Percentiles rank a stretch among this genome's conserved stretches.
Conservation (phyloP, 2,329 filamentous ascomycete genomes). For the Didymella sp. region DNA sequence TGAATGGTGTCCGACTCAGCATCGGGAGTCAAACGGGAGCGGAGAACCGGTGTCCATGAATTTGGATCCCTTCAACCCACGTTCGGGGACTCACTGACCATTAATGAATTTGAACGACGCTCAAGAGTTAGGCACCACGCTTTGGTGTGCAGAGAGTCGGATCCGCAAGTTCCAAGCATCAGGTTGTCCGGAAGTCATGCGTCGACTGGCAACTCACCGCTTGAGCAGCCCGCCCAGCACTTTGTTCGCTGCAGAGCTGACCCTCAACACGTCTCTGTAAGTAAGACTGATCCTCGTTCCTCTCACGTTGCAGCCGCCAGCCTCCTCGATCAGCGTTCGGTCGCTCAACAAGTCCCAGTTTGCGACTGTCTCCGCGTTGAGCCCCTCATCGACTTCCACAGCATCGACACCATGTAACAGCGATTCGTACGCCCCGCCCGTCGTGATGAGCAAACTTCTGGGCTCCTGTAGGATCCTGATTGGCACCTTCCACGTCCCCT, state of each 20-base stretch:
- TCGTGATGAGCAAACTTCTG: conserved; percentile 78
- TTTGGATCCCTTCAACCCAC: not conserved
- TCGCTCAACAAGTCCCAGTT: conserved; percentile 75
- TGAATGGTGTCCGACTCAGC: not conserved
- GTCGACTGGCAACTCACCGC: not conserved
- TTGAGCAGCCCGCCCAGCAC: conserved; percentile 29
- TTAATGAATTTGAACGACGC: not conserved
- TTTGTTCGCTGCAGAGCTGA: conserved; percentile 42
- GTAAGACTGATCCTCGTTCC: conserved; percentile 74
- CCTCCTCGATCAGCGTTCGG: conserved; percentile 44
- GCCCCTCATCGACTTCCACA: conserved; percentile 67
- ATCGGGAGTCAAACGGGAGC: not conserved
- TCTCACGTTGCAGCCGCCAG: conserved; percentile 64
- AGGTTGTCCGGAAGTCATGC: not conserved
- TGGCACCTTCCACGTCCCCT: conserved; percentile 25
- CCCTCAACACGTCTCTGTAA: conserved; percentile 79
- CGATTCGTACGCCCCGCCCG: conserved; percentile 69
- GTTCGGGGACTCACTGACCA: too few relatives aligned
- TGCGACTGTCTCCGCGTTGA: conserved; percentile 64
- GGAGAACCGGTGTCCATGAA: not conserved
- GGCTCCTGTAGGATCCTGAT: conserved; percentile 79
- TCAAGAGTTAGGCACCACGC: not conserved
- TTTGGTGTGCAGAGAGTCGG: not conserved
- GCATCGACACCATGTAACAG: conserved; percentile 79
- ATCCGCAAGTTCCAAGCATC: not conserved